Base-by-base conservation (phyloP, 2,329 filamentous ascomycete species). In the Cercospora canescens region DNA sequence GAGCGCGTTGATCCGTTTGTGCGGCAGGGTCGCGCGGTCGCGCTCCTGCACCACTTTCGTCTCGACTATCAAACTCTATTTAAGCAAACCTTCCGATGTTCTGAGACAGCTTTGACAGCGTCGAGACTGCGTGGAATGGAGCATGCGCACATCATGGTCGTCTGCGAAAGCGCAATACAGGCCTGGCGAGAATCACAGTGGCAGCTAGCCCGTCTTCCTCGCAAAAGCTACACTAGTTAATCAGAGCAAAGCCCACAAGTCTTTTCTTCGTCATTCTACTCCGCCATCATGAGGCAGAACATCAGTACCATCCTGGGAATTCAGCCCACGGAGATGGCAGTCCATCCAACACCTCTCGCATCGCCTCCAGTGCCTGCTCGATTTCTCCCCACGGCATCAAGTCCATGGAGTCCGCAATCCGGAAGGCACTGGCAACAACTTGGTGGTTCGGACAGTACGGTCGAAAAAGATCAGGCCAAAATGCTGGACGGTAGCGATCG, bases 281-380 rank as follows among this genome's bases (percentile, higher is more conserved):
- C n/a, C n/a, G n/a, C n/a, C n/a, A n/a, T n/a, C n/a, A n/a, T n/a
- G n/a, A n/a, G n/a, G n/a, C n/a, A n/a, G n/a, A n/a, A n/a, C n/a
- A n/a, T 45, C 3, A 45, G 39, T 12, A 45, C 39, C 39, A 45
- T 12, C 9, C 39, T 12, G 39, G 39, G 6, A 12, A 45, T 45
- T 54, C 50, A 28, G 64, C 45, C 28, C 59, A 60, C 14, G 8
- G 56, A 54, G 39, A 48, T 48, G 57, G 37, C 57, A 60, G 35
- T 3, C 57, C 57, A 9, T 30, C 12, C 16, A 48, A 26, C 6
- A n/a, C 28, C 14, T 48, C 24, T 34, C 60, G 60, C 45, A 62
- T 32, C 8, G 48, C 41, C 2, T 55, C 30, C 24, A 62, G 45
- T 16, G 32, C 32, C 45, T 18, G 6, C n/a, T 62, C 60, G 16